Base-by-base conservation (phyloP, 140 eudicot genomes). In the Oenanthe javanica region DNA sequence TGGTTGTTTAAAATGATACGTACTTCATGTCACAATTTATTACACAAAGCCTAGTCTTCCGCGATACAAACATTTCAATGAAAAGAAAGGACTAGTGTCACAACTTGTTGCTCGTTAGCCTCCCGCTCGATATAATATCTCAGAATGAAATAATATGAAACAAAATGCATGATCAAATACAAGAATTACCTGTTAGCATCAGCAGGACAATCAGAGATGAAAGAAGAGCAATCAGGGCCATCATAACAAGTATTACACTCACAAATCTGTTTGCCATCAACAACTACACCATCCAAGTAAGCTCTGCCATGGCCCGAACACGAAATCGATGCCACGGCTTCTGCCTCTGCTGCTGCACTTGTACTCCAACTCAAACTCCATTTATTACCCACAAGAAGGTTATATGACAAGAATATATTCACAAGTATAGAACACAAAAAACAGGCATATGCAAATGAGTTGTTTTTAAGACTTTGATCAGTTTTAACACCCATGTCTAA, bases 251-350 rank as follows among this genome's bases (percentile, higher is more conserved):
- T 63, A 50, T 87, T 83, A 40, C 97, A 92, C 89, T 92, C 97
- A 70, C 97, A 92, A 82, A 83, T 77, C 9, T 83, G 92, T 18
- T 75, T 81, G 1, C 92, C 97, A 51, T 90, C 88, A 13, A 47
- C 86, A 51, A 79, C 27, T 5, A 73, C 9, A n/a, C 96, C 89
- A 76, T 93, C 97, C 50, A 93, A 59, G 76, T 83, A 93, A 45
- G 92, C 97, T 75, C 89, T 82, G 9, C 97, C 97, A 80, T 91
- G 97, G 21, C 92, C 96, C 0, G 97, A 93, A 64, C 97, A 93
- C 1, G 90, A 79, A n/a, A 86, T 49, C 6, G 89, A 72, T 9
- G 94, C 97, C 59, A 93, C 92, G 0, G 87, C 87, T 79, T 90
- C 97, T 0, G 97, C 97, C 78, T 93, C 92, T 14, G 74, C 86